phyloP scores from a whole-genome alignment of 2,329 filamentous ascomycete genomes.

The Alternaria arbusti region DNA sequence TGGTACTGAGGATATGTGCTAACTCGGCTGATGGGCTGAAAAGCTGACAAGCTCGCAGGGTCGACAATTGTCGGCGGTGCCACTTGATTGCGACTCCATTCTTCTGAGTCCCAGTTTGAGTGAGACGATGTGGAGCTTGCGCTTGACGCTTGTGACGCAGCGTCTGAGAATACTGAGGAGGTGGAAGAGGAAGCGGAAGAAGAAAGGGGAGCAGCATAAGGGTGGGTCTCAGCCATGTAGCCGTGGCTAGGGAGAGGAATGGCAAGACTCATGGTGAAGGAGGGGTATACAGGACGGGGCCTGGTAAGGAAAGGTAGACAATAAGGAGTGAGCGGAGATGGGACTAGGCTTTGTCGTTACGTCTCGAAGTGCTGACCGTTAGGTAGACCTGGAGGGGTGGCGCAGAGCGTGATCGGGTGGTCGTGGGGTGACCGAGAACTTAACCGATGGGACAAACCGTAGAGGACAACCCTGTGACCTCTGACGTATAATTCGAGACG shows the following conservation, averaged over 20 bases:
- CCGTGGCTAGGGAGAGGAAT: conserved; percentile 42
- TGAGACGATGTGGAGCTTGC: conserved; percentile 67
- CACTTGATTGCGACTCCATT: conserved; percentile 40
- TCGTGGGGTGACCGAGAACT: conserved; percentile 50
- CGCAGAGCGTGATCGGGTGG: conserved; percentile 43
- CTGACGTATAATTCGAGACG: conserved; percentile 43
- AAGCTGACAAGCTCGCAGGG: conserved; percentile 26
- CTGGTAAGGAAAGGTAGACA: conserved; percentile 26
- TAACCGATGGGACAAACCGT: conserved; percentile 51
- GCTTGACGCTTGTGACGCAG: conserved; percentile 71
- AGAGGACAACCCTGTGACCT: conserved; percentile 41
- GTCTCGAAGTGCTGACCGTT: conserved; percentile 45
- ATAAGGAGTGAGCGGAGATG: conserved; percentile 44
- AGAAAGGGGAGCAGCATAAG: conserved; percentile 74
- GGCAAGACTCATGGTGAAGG: conserved; percentile 49
- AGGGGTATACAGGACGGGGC: conserved; percentile 28
- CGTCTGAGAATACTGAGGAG: conserved; percentile 77
- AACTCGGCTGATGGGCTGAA: conserved; percentile 44
- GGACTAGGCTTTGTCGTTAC: conserved; percentile 40
- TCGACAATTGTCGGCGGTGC: conserved; percentile 31
- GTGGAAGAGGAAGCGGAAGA: conserved; percentile 78
- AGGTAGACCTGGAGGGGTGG: conserved; percentile 44
- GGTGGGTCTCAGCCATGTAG: conserved; percentile 52
- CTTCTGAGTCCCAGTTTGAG: conserved; percentile 57
- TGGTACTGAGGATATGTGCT: conserved; percentile 48